Conservation (phyloP, 148 eudicot genomes). For the Dianthus caryophyllus region DNA sequence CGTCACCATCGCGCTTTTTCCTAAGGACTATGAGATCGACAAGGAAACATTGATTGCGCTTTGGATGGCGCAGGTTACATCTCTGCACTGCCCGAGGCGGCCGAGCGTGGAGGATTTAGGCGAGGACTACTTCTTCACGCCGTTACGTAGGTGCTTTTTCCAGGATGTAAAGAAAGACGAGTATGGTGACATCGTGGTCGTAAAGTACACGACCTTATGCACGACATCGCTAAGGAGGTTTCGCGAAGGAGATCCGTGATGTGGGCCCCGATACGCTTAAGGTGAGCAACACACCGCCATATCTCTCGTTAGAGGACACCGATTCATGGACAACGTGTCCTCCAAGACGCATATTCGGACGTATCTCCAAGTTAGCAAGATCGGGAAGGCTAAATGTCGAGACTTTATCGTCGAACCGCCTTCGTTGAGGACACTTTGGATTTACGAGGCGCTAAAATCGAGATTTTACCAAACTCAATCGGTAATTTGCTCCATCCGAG, state of each 20-base stretch:
- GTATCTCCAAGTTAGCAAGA: constrained; percentile 4
- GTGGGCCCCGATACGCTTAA: too few species aligned
- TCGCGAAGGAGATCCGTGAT: too few species aligned
- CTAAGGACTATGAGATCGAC: too few species aligned
- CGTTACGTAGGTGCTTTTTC: constrained; percentile 20
- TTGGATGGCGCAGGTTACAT: constrained; percentile 24
- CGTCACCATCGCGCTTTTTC: constrained; percentile 15
- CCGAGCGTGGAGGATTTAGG: constrained; percentile 12
- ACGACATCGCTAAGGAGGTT: too few species aligned
- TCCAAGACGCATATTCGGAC: constrained; percentile 13
- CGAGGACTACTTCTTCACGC: constrained; percentile 9
- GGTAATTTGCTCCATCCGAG: constrained; percentile 22
- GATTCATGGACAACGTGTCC: too few species aligned
- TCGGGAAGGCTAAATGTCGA: background rate
- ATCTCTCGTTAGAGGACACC: too few species aligned
- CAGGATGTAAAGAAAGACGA: constrained; percentile 5
- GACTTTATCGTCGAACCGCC: background rate
- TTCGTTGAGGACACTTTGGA: constrained; percentile 17
- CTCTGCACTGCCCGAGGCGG: background rate
- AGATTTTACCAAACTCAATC: constrained; percentile 18
- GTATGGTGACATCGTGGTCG: too few species aligned
- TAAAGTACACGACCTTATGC: too few species aligned
- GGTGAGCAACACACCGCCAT: too few species aligned
- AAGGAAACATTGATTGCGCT: constrained; percentile 7
- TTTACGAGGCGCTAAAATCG: background rate